These are phyloP conservation scores for Neohortaea acidophila DNA, from an alignment of 495 filamentous ascomycete genomes.

Conservation along the genomic window DNA sequence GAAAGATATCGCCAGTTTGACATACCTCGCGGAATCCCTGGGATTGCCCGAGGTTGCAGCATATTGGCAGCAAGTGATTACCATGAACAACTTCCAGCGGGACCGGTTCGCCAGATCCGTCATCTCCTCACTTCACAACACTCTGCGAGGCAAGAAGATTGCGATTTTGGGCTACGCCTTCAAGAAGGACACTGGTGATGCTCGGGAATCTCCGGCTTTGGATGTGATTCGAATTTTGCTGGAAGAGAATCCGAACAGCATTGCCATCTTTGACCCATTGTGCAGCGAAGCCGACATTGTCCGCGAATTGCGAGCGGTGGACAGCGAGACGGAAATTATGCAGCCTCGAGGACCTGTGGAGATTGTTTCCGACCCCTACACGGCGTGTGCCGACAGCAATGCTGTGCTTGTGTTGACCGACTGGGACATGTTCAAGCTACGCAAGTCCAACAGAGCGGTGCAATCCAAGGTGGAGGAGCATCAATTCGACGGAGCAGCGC, in stretches of 20 bases:
- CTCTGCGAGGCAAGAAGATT: constrained; percentile 56
- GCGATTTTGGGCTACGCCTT: constrained; percentile 64
- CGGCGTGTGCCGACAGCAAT: constrained; percentile 36
- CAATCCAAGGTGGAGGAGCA: neutral
- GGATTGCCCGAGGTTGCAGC: constrained; percentile 56
- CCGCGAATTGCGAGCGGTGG: constrained; percentile 24
- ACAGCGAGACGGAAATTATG: constrained; percentile 12
- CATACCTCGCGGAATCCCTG: constrained; percentile 56
- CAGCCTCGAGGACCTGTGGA: constrained; percentile 20
- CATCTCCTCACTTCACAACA: constrained; percentile 51
- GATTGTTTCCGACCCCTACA: constrained; percentile 26
- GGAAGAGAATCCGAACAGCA: constrained; percentile 37
- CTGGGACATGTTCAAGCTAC: constrained; percentile 45
- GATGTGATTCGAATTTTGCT: constrained; percentile 54
- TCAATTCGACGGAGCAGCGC: constrained; percentile 4
- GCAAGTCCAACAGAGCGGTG: neutral
- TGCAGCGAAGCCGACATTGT: constrained; percentile 37
- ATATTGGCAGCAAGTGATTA: constrained; percentile 61
- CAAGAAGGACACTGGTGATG: constrained; percentile 70
- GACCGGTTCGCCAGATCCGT: constrained; percentile 50
- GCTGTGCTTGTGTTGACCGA: constrained; percentile 48
- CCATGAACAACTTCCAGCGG: constrained; percentile 65
- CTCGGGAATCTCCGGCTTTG: constrained; percentile 55
- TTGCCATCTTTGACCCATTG: constrained; percentile 61
- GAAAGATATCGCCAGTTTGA: constrained; percentile 65